A percentile compares a stretch with the other conserved stretches of the same genome.
Evolutionary conservation across 2,329 filamentous ascomycete genomes (phyloP).

Genomic region (Alternaria sp.): DNA sequence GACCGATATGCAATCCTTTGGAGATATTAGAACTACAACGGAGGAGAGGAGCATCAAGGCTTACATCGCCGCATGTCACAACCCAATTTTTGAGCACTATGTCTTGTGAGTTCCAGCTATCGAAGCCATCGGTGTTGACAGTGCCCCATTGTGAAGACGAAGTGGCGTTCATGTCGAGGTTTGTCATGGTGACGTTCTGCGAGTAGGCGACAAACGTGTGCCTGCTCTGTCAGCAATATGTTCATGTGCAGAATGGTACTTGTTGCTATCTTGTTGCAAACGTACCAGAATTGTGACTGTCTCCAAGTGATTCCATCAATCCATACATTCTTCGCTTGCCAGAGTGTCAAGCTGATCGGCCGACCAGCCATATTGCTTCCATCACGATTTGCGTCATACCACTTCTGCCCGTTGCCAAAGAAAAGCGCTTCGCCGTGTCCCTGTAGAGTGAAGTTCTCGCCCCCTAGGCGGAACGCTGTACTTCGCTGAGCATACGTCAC

Average conservation of each 20-base stretch:
- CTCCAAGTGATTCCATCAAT: conserved; percentile 55
- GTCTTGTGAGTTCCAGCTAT: conserved; percentile 61
- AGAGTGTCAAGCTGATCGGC: conserved; percentile 57
- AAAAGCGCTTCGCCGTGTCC: conserved; percentile 39
- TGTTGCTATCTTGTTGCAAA: too few species aligned
- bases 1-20: conserved; percentile 67
- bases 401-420: conserved; percentile 41
- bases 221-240: conserved; percentile 17
- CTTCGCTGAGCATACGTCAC: conserved; percentile 34
- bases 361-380: conserved; percentile 55
- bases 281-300: conserved; percentile 60
- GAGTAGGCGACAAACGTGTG: conserved; percentile 58
- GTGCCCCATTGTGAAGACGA: conserved; percentile 57
- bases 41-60: conserved; percentile 20
- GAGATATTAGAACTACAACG: conserved; percentile 43
- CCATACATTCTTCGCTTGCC: conserved; percentile 56
- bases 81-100: conserved; percentile 58
- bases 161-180: conserved; percentile 61
- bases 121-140: conserved; percentile 61
- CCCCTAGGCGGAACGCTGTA: conserved; percentile 36
- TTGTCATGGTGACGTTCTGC: conserved; percentile 62
- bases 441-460: conserved; percentile 32
- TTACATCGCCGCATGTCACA: conserved; percentile 44
- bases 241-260: background rate
- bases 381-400: conserved; percentile 53